Evolutionary conservation across 345 rosid species (phyloP).

Genomic region (Euclidium syriacum): DNA sequence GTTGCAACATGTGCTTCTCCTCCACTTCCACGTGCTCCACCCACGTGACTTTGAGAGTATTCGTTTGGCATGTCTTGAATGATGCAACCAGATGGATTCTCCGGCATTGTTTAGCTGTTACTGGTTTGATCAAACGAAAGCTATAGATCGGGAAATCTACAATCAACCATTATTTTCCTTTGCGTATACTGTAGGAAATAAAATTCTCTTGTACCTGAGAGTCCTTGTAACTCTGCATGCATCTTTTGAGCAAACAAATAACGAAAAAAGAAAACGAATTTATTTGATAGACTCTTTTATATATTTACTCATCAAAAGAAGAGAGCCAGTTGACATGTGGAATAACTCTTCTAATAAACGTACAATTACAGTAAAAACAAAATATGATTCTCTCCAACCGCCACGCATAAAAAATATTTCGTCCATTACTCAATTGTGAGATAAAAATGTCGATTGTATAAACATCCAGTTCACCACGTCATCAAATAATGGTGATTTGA

Average conservation of each 20-base stretch:
- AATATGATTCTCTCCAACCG: too few relatives aligned
- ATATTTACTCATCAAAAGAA: slow-evolving; percentile 62
- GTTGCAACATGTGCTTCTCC: slow-evolving; percentile 35
- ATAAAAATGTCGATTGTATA: too few relatives aligned
- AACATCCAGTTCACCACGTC: too few relatives aligned
- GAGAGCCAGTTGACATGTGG: slow-evolving; percentile 41
- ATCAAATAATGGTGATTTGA: too few relatives aligned
- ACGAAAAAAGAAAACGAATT: not conserved
- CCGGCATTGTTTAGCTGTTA: slow-evolving; percentile 28
- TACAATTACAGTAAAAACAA: too few relatives aligned
- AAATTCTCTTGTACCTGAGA: slow-evolving; percentile 47
- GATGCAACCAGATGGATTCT: slow-evolving; percentile 75
- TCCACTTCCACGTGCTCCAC: slow-evolving; percentile 61
- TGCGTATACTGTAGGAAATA: slow-evolving; percentile 54
- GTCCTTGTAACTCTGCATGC: slow-evolving; percentile 58
- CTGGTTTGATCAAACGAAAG: slow-evolving; percentile 26
- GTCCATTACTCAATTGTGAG: too few relatives aligned
- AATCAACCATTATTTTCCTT: slow-evolving; percentile 55
- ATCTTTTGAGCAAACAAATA: slow-evolving; percentile 30
- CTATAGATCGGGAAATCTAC: slow-evolving; percentile 71
- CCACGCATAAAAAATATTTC: too few relatives aligned
- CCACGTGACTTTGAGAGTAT: slow-evolving; percentile 56
- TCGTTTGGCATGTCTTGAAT: slow-evolving; percentile 53
- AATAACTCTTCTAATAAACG: too few relatives aligned
- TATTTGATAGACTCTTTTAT: too few relatives aligned